Evolutionary conservation across 2,329 filamentous ascomycete genomes (phyloP).

Genomic region (Neoascochyta sp.): DNA sequence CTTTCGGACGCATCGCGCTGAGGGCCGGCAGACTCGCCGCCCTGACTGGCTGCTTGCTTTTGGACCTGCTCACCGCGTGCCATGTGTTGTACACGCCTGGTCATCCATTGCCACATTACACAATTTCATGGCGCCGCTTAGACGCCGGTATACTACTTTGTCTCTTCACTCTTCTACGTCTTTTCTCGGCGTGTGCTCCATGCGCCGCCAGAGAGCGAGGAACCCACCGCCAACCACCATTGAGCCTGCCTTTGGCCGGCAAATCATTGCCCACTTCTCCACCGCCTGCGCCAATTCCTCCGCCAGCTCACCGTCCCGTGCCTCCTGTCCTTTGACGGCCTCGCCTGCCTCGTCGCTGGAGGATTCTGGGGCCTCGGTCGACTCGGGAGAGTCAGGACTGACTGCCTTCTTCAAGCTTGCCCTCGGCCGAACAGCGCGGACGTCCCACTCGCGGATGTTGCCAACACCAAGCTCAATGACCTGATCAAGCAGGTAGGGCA

Average conservation of each 20-base stretch:
- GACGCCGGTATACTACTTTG: no score
- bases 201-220: constrained; percentile 35
- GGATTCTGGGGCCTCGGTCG: constrained; percentile 12
- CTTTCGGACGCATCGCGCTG: no score
- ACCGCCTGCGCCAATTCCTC: constrained; percentile 21
- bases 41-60: no score
- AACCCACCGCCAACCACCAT: constrained; percentile 38
- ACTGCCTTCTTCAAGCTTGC: constrained; percentile 23
- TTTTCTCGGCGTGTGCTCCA: constrained; percentile 18
- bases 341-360: constrained; percentile 13
- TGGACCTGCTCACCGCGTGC: constrained; percentile 7
- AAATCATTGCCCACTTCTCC: constrained; percentile 37
- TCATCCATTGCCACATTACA: no score
- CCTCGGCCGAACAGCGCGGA: constrained; percentile 50
- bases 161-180: constrained; percentile 4
- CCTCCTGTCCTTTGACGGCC: constrained; percentile 17
- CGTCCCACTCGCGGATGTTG: constrained; percentile 62
- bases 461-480: constrained; percentile 56
- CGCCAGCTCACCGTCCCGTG: constrained; percentile 28
- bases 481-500: constrained; percentile 58
- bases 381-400: no score
- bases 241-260: constrained; percentile 37
- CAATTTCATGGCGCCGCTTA: no score
- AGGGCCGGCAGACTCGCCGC: no score
- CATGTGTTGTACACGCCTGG: constrained; percentile 7